Conservation (phyloP, 2,329 filamentous ascomycete genomes). For the Fusarium hainanense region DNA sequence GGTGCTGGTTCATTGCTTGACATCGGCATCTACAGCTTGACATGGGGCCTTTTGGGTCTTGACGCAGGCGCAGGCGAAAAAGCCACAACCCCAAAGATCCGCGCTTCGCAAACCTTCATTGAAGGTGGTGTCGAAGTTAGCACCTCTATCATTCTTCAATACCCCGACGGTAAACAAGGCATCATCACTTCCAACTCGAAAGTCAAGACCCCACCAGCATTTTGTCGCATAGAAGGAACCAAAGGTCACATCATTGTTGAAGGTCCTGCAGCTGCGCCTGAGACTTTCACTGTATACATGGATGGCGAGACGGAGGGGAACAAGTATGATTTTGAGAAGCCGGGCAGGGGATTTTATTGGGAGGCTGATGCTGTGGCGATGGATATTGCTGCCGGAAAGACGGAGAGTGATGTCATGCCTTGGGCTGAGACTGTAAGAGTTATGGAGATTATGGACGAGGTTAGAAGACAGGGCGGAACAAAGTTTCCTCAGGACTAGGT, state of each 20-base stretch:
- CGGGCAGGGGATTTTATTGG: slow-evolving; percentile 55
- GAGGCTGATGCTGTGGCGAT: slow-evolving; percentile 58
- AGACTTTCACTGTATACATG: slow-evolving; percentile 51
- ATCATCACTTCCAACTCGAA: slow-evolving; percentile 55
- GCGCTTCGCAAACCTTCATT: slow-evolving; percentile 50
- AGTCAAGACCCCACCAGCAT: slow-evolving; percentile 40
- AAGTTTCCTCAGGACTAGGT: slow-evolving; percentile 46
- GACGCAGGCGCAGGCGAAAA: slow-evolving; percentile 47
- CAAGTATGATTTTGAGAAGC: slow-evolving; percentile 52
- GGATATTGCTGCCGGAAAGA: slow-evolving; percentile 53
- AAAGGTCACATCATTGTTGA: slow-evolving; percentile 53
- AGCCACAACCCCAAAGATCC: slow-evolving; percentile 49
- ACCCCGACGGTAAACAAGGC: slow-evolving; percentile 54
- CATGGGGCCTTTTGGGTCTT: slow-evolving; percentile 53
- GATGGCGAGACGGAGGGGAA: slow-evolving; percentile 43
- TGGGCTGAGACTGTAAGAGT: slow-evolving; percentile 59
- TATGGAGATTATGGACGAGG: slow-evolving; percentile 60
- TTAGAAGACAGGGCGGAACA: slow-evolving; percentile 51
- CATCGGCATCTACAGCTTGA: slow-evolving; percentile 58
- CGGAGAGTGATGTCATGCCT: slow-evolving; percentile 56
- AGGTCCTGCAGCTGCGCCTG: slow-evolving; percentile 49
- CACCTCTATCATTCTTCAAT: slow-evolving; percentile 55
- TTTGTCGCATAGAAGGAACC: slow-evolving; percentile 56
- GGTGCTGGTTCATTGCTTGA: slow-evolving; percentile 58
- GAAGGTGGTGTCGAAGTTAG: slow-evolving; percentile 50